Percentiles rank a stretch among this genome's conserved stretches.
phyloP scores from a whole-genome alignment of 2,329 filamentous ascomycete species.

The Aspergillus brunneoviolaceus region DNA sequence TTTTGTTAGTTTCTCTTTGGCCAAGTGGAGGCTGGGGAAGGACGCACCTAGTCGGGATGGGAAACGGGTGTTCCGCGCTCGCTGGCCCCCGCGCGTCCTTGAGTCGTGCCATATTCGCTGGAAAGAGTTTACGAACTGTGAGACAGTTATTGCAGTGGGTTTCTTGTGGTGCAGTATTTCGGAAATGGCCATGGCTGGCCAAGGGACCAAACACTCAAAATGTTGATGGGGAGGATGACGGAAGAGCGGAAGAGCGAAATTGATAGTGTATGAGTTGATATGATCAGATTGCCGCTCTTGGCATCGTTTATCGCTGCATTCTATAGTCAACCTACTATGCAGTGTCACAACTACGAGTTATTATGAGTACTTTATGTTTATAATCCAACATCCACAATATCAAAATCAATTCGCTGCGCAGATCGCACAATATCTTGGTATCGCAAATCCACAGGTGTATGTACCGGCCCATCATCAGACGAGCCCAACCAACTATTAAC shows the following conservation, averaged over 20 bases:
- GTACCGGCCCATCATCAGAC: background rate
- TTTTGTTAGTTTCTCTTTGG: background rate
- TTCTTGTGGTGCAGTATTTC: slow-evolving; percentile 9
- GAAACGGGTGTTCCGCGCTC: slow-evolving; percentile 13
- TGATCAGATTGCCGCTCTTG: background rate
- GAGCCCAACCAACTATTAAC: slow-evolving; percentile 9
- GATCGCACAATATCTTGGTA: background rate
- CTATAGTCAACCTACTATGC: too few species aligned
- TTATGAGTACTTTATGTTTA: too few species aligned
- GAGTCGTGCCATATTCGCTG: slow-evolving; percentile 30
- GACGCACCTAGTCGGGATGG: slow-evolving; percentile 31
- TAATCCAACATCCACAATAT: background rate
- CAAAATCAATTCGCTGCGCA: background rate
- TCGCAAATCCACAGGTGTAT: background rate
- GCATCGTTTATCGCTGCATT: background rate
- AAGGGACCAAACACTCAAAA: background rate
- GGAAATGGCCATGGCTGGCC: slow-evolving; percentile 16
- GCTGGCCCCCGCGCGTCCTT: slow-evolving; percentile 9
- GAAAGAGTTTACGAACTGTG: slow-evolving; percentile 32
- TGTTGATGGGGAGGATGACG: background rate
- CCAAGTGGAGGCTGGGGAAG: background rate
- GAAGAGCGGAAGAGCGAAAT: background rate
- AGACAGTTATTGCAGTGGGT: slow-evolving; percentile 23
- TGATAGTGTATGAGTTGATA: background rate
- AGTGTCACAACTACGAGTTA: too few species aligned